Percentiles rank a stretch among this genome's conserved stretches.
These are phyloP conservation scores for Mycocentrospora acerina DNA, from an alignment of 2,329 filamentous ascomycete species.

Conservation along the genomic window DNA sequence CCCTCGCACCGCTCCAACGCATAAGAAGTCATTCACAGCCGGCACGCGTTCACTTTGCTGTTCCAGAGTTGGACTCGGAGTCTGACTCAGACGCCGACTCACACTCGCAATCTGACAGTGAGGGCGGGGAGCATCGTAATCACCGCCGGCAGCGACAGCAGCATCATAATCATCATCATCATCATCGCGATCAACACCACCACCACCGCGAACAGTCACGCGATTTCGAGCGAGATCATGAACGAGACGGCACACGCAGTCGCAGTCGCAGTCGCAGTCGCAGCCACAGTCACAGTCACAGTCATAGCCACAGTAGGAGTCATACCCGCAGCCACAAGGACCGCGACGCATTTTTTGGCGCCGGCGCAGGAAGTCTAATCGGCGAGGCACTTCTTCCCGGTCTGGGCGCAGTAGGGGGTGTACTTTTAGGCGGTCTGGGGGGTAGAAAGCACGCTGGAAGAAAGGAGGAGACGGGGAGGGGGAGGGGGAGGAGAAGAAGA, in stretches of 20 bases:
- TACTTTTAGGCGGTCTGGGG: conserved; percentile 46
- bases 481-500: too few species aligned
- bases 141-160: too few species aligned
- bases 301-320: conserved; percentile 7
- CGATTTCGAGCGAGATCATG: conserved; percentile 15
- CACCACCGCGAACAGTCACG: conserved; percentile 11
- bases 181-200: conserved; percentile 15
- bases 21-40: conserved; percentile 36
- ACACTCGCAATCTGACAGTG: conserved; percentile 15
- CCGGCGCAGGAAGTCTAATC: conserved; percentile 47
- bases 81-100: conserved; percentile 20
- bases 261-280: too few species aligned
- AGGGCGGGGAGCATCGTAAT: too few species aligned
- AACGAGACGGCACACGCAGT: conserved; percentile 8
- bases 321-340: conserved; percentile 23
- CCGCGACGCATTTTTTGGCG: conserved; percentile 47
- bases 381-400: conserved; percentile 50
- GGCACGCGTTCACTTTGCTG: conserved; percentile 33
- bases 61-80: conserved; percentile 22
- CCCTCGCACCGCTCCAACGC: conserved; percentile 29
- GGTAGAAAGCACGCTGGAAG: conserved; percentile 47
- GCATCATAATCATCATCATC: conserved; percentile 13
- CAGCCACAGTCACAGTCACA: too few species aligned
- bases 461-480: too few species aligned
- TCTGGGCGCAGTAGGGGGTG: conserved; percentile 42